Evolutionary conservation across 257 asterid species (phyloP).

Genomic region (Jasminum sambac): DNA sequence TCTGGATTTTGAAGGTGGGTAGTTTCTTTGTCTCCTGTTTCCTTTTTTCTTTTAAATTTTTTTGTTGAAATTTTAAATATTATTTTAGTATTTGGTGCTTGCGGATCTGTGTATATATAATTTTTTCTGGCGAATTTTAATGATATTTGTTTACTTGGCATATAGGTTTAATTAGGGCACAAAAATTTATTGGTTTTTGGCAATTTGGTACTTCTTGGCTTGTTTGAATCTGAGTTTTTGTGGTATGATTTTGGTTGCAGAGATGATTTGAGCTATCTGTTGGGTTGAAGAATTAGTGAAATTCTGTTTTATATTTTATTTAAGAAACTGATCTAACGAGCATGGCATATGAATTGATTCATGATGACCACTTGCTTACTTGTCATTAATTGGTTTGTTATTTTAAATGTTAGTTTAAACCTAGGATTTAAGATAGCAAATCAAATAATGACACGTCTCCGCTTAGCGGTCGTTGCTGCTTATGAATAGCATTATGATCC

Average conservation of each 20-base stretch:
- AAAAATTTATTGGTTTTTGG: not conserved
- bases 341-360: no score
- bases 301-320: not conserved
- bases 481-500: no score
- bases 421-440: no score
- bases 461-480: no score
- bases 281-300: not conserved
- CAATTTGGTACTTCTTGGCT: not conserved
- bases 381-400: no score
- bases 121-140: not conserved
- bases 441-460: no score
- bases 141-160: not conserved
- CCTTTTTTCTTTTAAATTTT: not conserved
- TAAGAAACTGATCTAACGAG: no score
- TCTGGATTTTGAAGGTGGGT: conserved; percentile 33
- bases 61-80: not conserved
- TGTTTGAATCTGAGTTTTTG: not conserved
- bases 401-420: no score
- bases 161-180: not conserved
- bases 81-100: not conserved
- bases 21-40: no score
- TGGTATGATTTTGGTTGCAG: not conserved
- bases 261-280: not conserved
- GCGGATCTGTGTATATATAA: not conserved
- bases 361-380: no score